These are phyloP conservation scores for Nyctanthes arbortristis DNA, from an alignment of 257 asterid genomes.

Conservation along the genomic window DNA sequence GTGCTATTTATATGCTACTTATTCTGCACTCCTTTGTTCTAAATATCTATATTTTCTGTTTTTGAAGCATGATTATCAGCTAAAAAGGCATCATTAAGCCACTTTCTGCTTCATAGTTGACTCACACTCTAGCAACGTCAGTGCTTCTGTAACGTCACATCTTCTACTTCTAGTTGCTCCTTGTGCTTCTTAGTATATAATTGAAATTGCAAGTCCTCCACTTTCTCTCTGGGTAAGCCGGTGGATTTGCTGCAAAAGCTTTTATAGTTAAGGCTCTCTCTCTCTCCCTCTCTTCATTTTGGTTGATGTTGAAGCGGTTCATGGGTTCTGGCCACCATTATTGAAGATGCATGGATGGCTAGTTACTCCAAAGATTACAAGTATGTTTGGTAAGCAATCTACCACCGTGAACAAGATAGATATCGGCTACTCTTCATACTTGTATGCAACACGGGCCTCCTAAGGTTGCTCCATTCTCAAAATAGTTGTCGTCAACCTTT, in stretches of 20 bases:
- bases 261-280: constrained; percentile 10
- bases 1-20: constrained; percentile 10
- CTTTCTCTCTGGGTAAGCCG: background rate
- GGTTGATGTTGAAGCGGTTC: constrained; percentile 22
- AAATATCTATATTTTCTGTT: constrained; percentile 25
- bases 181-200: constrained; percentile 18
- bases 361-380: background rate
- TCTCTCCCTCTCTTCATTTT: constrained; percentile 5
- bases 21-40: constrained; percentile 17
- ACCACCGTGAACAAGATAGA: too few species aligned
- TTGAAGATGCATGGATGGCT: background rate
- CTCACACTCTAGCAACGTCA: constrained; percentile 17
- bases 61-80: constrained; percentile 39
- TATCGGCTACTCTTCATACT: background rate
- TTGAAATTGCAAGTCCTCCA: constrained; percentile 19
- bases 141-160: constrained; percentile 22
- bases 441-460: background rate
- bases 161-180: constrained; percentile 3
- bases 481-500: background rate
- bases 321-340: background rate
- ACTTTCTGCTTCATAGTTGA: constrained; percentile 25
- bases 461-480: background rate
- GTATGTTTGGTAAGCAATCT: background rate
- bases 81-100: constrained; percentile 34
- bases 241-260: constrained; percentile 4